Evolutionary conservation across 2,329 filamentous ascomycete species (phyloP).

Genomic region (Xylogone sp.): DNA sequence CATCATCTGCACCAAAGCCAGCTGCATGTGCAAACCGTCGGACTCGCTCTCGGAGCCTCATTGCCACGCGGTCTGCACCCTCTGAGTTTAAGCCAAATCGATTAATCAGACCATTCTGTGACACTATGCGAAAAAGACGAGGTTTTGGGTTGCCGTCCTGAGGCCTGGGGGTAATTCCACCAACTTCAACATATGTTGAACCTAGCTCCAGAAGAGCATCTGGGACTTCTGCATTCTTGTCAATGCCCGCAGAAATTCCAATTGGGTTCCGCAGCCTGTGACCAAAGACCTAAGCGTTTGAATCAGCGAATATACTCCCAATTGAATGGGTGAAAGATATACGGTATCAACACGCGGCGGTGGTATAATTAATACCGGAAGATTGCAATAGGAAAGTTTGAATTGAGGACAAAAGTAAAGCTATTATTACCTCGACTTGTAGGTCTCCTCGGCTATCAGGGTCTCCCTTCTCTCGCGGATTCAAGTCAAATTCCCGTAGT

Average conservation of each 20-base stretch:
- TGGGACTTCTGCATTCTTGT: constrained; percentile 90
- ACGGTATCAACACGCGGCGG: no score
- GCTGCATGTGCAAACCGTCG: constrained; percentile 69
- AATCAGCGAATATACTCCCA: background rate
- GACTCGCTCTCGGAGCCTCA: constrained; percentile 71
- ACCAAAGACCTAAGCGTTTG: constrained; percentile 62
- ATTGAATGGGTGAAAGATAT: no score
- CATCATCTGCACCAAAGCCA: constrained; percentile 60
- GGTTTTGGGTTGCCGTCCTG: constrained; percentile 86
- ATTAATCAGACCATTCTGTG: constrained; percentile 86
- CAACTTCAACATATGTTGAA: constrained; percentile 84
- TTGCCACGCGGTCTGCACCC: constrained; percentile 83
- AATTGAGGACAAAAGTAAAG: constrained; percentile 1
- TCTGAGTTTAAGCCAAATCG: constrained; percentile 92
- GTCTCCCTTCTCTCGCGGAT: constrained; percentile 63
- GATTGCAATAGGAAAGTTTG: no score
- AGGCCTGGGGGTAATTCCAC: constrained; percentile 81
- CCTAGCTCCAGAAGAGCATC: constrained; percentile 82
- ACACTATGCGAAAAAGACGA: constrained; percentile 81
- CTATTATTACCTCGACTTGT: constrained; percentile 3
- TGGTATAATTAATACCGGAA: no score
- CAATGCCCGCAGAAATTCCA: constrained; percentile 90
- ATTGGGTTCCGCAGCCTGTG: constrained; percentile 78
- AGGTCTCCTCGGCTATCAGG: constrained; percentile 11
- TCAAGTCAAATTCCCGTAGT: constrained; percentile 69